Conservation (phyloP, 768 basidiomycete species). For the Lactarius quietus region DNA sequence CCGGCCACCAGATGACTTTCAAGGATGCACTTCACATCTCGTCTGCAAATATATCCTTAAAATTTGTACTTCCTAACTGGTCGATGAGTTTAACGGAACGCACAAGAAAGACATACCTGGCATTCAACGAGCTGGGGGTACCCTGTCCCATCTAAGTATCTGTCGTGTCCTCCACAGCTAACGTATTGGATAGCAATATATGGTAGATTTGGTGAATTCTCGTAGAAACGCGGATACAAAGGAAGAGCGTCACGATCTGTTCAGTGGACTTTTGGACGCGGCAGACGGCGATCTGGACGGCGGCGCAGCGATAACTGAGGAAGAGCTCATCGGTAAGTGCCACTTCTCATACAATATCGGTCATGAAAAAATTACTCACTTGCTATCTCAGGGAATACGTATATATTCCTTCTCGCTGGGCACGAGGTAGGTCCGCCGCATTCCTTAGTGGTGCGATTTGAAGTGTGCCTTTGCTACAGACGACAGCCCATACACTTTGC, state of each 20-base stretch:
- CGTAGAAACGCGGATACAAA: conserved; percentile 19
- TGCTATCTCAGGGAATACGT: conserved; percentile 27
- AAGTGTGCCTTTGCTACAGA: conserved; percentile 28
- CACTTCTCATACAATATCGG: too few species aligned
- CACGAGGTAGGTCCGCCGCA: conserved; percentile 29
- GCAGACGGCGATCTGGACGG: conserved; percentile 22
- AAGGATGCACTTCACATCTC: conserved; percentile 47
- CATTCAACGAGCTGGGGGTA: conserved; percentile 46
- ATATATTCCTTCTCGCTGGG: conserved; percentile 36
- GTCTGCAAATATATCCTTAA: conserved; percentile 38
- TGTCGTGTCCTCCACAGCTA: too few species aligned
- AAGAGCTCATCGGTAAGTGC: conserved; percentile 26
- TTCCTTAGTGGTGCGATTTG: neutral
- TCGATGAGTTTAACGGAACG: conserved; percentile 37
- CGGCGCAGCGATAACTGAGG: conserved; percentile 21
- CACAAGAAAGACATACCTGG: conserved; percentile 34
- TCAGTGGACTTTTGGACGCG: conserved; percentile 29
- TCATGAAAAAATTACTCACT: neutral
- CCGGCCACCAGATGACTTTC: conserved; percentile 47
- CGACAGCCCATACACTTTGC: conserved; percentile 37
- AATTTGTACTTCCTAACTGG: conserved; percentile 40
- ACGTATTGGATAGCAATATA: conserved; percentile 26
- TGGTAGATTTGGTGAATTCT: conserved; percentile 30
- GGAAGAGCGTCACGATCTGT: conserved; percentile 29
- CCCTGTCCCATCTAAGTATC: neutral